Conservation (phyloP, 768 basidiomycete genomes). For the Hysterangium stoloniferum region DNA sequence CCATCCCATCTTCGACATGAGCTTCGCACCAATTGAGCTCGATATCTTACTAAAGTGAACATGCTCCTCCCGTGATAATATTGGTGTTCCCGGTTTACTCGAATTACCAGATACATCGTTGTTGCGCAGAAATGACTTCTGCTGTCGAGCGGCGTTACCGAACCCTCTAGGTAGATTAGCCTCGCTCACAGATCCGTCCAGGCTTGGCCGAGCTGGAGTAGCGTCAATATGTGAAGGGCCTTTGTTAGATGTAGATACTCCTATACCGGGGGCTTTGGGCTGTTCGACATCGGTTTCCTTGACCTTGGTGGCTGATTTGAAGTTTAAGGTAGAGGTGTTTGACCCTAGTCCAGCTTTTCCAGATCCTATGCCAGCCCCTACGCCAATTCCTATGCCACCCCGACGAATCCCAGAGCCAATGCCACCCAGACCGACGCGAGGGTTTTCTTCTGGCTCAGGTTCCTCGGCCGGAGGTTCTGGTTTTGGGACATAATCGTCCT, state of each 20-base stretch:
- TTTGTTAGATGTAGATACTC: neutral
- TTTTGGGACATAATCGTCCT: constrained; percentile 36
- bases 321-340: neutral
- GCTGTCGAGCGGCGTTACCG: constrained; percentile 29
- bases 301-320: too few species aligned
- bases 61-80: constrained; percentile 55
- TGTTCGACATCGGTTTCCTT: too few species aligned
- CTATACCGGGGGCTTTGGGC: neutral
- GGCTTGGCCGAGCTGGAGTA: constrained; percentile 26
- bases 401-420: constrained; percentile 27
- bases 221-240: constrained; percentile 16
- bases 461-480: constrained; percentile 52
- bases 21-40: constrained; percentile 74
- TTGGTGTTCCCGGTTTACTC: constrained; percentile 35
- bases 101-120: constrained; percentile 29
- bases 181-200: constrained; percentile 10
- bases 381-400: constrained; percentile 16
- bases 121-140: constrained; percentile 51
- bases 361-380: constrained; percentile 24
- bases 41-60: constrained; percentile 79
- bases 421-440: constrained; percentile 37
- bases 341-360: neutral
- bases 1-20: constrained; percentile 98
- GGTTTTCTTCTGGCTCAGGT: constrained; percentile 37
- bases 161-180: constrained; percentile 30